Percentiles rank a stretch among this genome's conserved stretches.
Conservation (phyloP, 2,329 filamentous ascomycete species). For the Trichoderma koningiopsis region DNA sequence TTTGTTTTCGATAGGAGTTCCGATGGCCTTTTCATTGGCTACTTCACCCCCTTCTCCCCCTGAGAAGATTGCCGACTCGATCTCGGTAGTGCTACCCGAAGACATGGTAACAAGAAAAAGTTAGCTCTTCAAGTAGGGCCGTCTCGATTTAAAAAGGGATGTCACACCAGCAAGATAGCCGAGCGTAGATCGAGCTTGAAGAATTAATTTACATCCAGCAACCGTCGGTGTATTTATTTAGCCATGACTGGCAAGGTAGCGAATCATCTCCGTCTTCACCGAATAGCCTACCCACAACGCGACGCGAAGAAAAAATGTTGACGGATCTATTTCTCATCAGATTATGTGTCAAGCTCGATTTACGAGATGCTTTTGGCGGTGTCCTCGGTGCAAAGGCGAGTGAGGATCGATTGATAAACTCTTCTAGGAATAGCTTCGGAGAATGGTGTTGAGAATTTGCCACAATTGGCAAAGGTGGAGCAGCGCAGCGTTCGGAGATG, state of each 20-base stretch:
- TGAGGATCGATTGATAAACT: not conserved
- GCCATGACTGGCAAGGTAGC: not conserved
- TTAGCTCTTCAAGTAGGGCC: not conserved
- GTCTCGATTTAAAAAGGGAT: not conserved
- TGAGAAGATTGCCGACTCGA: conserved; percentile 17
- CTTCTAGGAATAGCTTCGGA: conserved; percentile 9
- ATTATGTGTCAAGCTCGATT: not conserved
- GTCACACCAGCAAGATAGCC: conserved; percentile 3
- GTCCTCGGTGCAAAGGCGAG: not conserved
- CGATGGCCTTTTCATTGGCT: not conserved
- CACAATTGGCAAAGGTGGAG: not conserved
- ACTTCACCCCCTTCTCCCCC: not conserved
- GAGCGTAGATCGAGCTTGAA: conserved; percentile 2
- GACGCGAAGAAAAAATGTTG: not conserved
- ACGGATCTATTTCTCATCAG: not conserved
- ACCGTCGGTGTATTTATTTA: not conserved
- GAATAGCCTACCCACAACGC: not conserved
- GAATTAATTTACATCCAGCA: not conserved
- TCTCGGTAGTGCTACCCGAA: conserved; percentile 14
- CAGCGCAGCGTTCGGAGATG: conserved; percentile 12
- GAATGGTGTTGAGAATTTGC: not conserved
- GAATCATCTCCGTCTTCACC: conserved; percentile 12
- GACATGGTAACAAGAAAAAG: not conserved
- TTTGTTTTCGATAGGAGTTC: not conserved
- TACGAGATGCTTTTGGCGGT: conserved; percentile 4